Base-by-base conservation (phyloP, 805 yeast species). In the Alloascoidea hylecoeti region DNA sequence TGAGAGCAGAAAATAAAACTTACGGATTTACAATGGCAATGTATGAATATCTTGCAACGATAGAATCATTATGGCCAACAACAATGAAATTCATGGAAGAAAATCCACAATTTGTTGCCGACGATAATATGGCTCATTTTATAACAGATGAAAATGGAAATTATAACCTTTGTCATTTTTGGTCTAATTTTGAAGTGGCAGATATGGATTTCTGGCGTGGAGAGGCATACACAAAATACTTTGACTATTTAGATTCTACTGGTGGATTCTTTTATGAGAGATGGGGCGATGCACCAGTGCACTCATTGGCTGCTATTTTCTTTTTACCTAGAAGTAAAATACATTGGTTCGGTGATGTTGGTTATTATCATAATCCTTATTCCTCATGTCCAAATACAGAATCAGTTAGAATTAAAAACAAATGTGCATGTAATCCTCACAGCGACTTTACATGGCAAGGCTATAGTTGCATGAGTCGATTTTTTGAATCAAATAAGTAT, bases 161-260 rank as follows among this genome's bases (percentile, higher is more conserved):
- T 42, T 86, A 81, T 60, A 85, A 86, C 53, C 69, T 77, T 41
- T 85, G 96, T 55, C 95, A 85, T 56, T 81, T 82, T 66, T 82
- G 94, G 88, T 72, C 88, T 34, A 78, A 77, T 60, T 79, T 83
- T 50, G 89, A 80, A 51, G 65, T 78, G 36, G 84, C 74, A 16
- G 60, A 63, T 53, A 63, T 77, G 48, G 66, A 68, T 38, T 68
- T 78, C 47, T 77, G 72, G 69, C 53, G 80, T 46, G 46, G 64
- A n/a, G 63, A 67, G 36, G 70, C 68, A 15, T 78, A 78, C 54
- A 47, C 51, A 17, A 57, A 58, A 41, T 78, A 65, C 53, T 78
- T 78, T 49, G 64, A 74, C 28, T 49, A 59, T 42, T 60, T 78
- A 42, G 85, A 78, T 53, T 48, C 59, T 38, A 63, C 72, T 2